phyloP scores from a whole-genome alignment of 768 basidiomycete species.

The Rubroboletus pulcherrimus region DNA sequence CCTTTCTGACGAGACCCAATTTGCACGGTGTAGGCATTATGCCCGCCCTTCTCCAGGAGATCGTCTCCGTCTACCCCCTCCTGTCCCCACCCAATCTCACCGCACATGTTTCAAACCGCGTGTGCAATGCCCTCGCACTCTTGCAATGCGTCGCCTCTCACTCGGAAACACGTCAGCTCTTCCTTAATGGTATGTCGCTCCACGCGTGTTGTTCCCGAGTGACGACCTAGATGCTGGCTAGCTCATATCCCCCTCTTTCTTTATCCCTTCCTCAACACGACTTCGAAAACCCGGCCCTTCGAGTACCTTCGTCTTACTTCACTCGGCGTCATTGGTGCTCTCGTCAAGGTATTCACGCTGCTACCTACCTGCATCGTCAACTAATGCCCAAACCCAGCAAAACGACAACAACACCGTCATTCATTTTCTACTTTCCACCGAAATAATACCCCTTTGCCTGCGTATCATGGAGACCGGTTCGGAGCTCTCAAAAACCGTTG shows the following conservation, averaged over 20 bases:
- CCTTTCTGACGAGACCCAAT: background rate
- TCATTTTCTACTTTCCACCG: constrained; percentile 97
- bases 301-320: constrained; percentile 99
- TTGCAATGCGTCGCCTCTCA: constrained; percentile 98
- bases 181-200: constrained; percentile 72
- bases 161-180: constrained; percentile 90
- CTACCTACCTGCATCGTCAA: background rate
- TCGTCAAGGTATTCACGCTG: constrained; percentile 75
- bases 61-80: constrained; percentile 96
- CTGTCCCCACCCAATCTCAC: constrained; percentile 94
- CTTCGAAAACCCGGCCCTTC: constrained; percentile 98
- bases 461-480: constrained; percentile 99
- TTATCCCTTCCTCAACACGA: constrained; percentile 98
- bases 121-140: constrained; percentile 97
- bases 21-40: constrained; percentile 69
- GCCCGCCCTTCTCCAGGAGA: constrained; percentile 96
- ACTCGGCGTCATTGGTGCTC: constrained; percentile 97
- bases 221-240: constrained; percentile 27
- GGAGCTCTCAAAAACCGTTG: constrained; percentile 97
- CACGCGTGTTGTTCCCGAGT: background rate
- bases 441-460: constrained; percentile 98
- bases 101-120: constrained; percentile 96
- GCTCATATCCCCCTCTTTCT: constrained; percentile 94
- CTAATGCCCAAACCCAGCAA: constrained; percentile 58
- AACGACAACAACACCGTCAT: constrained; percentile 99